Evolutionary conservation across 306 rosid genomes (phyloP), one percentile per base, ranked within the genome.

Genomic region (Senna siamea): DNA sequence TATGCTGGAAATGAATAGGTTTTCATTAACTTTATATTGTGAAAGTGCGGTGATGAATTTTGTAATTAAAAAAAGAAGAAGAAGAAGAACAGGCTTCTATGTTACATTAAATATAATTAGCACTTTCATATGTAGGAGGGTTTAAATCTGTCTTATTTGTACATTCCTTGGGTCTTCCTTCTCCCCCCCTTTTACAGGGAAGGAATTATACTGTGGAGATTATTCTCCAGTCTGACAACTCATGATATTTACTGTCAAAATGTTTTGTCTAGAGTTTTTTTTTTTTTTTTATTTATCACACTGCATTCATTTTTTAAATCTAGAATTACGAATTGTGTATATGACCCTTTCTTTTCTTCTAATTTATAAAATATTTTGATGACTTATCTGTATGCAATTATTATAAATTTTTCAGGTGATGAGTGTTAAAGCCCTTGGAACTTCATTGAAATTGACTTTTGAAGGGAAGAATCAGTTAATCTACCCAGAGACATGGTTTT

Each of bases 391-490:
- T 22, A 5, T 69, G 41, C 14, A 40, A 60, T 69, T 38, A 15
- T 74, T 64, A 9, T 62, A 38, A 48, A 55, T 82, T 82, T 41
- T 84, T 75, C 87, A 92, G 98, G 98, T 92, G 70, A 90, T 92
- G 98, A 90, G 98, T 80, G 96, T 92, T 76, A 92, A 92, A 82
- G 98, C 98, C 83, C 84, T 92, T 46, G 98, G 98, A 70, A 92
- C 89, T 62, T 86, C 98, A 51, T 79, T 92, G 79, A 92, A 90
- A 32, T 87, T 92, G 77, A 92, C 94, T 61, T 87, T 92, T 79
- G 90, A 88, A 84, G 98, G 96, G 63, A 88, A 85, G 18, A 92
- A 88, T 79, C 98, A 92, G 76, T 81, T 92, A 70, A 63, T 80
- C 57, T 88, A 82, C 70, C 83, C 92, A 4, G 88, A 92, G 73